phyloP scores from a whole-genome alignment of 495 filamentous ascomycete species.

The Penicillium atrosanguineum region DNA sequence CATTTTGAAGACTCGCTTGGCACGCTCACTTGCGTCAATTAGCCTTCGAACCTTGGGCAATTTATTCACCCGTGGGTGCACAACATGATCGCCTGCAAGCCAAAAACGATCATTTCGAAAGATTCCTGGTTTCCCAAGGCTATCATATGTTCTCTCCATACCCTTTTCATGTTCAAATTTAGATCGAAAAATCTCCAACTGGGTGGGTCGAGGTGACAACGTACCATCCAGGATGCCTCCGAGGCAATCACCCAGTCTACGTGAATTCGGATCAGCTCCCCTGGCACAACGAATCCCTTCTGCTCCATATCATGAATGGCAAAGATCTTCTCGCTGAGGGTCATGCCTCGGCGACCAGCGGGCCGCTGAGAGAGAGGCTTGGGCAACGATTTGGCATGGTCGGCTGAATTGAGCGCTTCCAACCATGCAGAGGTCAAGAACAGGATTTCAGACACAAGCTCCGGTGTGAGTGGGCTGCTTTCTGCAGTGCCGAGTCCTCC shows the following conservation, averaged over 20 bases:
- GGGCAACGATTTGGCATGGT: slow-evolving; percentile 17
- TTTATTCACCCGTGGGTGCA: slow-evolving; percentile 39
- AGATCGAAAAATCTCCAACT: background rate
- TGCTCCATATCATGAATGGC: slow-evolving; percentile 35
- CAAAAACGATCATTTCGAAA: slow-evolving; percentile 50
- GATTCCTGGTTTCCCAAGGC: slow-evolving; percentile 34
- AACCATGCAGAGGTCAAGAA: slow-evolving; percentile 33
- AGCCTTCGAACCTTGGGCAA: slow-evolving; percentile 32
- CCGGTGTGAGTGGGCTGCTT: background rate
- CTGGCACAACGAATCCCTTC: slow-evolving; percentile 32
- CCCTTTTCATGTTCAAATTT: slow-evolving; percentile 13
- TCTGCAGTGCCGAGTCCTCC: slow-evolving; percentile 19
- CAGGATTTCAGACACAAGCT: slow-evolving; percentile 20
- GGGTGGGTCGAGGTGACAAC: background rate
- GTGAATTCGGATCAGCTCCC: slow-evolving; percentile 36
- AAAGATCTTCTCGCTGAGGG: slow-evolving; percentile 42
- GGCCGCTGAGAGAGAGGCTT: slow-evolving; percentile 16
- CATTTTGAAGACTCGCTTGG: slow-evolving; percentile 39
- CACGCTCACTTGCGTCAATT: slow-evolving; percentile 33
- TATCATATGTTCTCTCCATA: slow-evolving; percentile 37
- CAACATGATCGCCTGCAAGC: slow-evolving; percentile 46
- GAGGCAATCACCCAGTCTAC: slow-evolving; percentile 45
- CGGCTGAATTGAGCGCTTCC: slow-evolving; percentile 38
- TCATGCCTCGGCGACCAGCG: slow-evolving; percentile 35
- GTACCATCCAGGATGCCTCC: slow-evolving; percentile 40